These are phyloP conservation scores for Phytophthora fragariae DNA, from an alignment of 352 stramenopile genomes.

Conservation along the genomic window DNA sequence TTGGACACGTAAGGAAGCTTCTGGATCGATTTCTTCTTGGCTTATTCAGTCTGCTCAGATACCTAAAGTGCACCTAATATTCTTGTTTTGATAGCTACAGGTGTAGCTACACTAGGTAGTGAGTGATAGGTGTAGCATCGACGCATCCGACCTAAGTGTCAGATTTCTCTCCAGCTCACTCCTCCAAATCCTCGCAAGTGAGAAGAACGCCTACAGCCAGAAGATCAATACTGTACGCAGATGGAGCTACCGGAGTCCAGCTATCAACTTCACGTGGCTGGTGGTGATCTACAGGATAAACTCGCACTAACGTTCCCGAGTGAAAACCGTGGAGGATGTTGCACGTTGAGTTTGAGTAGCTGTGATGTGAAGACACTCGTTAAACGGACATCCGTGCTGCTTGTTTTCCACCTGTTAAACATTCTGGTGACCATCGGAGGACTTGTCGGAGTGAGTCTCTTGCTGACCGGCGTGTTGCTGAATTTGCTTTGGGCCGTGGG, in stretches of 20 bases:
- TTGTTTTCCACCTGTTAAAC: conserved; percentile 24
- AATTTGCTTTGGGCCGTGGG: neutral
- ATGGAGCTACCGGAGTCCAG: neutral
- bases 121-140: neutral
- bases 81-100: neutral
- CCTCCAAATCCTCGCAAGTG: neutral
- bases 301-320: neutral
- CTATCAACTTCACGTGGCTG: conserved; percentile 2
- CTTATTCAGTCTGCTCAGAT: no score
- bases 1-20: neutral
- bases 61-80: no score
- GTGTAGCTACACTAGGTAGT: neutral
- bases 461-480: neutral
- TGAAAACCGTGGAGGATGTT: neutral
- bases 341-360: neutral
- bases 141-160: neutral
- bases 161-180: neutral
- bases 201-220: neutral
- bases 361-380: neutral
- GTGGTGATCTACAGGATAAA: conserved; percentile 1
- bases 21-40: no score
- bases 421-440: conserved; percentile 10
- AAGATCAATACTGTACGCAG: neutral
- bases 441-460: neutral
- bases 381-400: neutral